Conservation (phyloP, 306 rosid genomes). For the Ammopiptanthus mongolicus region DNA sequence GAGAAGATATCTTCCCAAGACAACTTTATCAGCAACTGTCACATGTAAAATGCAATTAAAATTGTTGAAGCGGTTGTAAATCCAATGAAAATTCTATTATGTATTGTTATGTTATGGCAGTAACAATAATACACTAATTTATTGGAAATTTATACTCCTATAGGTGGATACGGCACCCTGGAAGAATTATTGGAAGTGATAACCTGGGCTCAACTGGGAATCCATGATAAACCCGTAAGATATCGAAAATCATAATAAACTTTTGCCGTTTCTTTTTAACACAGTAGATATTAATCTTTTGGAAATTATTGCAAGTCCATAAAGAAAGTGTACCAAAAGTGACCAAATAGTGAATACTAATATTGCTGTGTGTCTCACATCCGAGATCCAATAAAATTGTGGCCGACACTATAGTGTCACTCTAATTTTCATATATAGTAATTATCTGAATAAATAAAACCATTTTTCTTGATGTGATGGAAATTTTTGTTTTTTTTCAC, state of each 20-base stretch:
- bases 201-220: conserved; percentile 95
- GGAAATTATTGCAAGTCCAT: background rate
- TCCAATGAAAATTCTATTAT: background rate
- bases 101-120: background rate
- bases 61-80: background rate
- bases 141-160: background rate
- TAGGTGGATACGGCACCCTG: conserved; percentile 93
- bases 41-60: background rate
- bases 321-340: background rate
- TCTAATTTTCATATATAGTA: background rate
- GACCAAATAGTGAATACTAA: background rate
- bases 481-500: background rate
- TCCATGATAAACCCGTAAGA: conserved; percentile 86
- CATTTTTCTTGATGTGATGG: background rate
- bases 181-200: conserved; percentile 86
- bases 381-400: background rate
- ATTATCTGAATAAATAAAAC: background rate
- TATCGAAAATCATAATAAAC: background rate
- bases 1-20: background rate
- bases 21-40: background rate
- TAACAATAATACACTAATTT: background rate
- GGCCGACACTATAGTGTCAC: background rate
- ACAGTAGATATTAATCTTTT: background rate
- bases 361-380: background rate
- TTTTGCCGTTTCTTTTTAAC: background rate